These are phyloP conservation scores for Cymbopogon citratus DNA, from an alignment of 176 grass and related monocot species.

Conservation along the genomic window DNA sequence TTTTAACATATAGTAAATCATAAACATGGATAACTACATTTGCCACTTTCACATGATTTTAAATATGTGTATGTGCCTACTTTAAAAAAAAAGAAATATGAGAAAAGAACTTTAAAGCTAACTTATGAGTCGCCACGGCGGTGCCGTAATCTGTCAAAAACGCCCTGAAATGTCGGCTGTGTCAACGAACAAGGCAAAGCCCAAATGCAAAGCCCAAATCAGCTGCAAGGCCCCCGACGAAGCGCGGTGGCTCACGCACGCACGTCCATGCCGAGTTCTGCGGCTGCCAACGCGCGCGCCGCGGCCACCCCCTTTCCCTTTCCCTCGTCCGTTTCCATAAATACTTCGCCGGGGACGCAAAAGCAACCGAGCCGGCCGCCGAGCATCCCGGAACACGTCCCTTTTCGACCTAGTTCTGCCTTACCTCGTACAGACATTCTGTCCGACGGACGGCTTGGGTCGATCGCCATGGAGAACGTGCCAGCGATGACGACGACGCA, in stretches of 20 bases:
- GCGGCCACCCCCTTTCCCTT: background rate
- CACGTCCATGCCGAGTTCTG: background rate
- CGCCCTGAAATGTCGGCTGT: too few species aligned
- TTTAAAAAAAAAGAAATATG: too few species aligned
- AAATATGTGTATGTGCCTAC: too few species aligned
- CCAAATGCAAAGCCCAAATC: too few species aligned
- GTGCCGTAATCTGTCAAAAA: too few species aligned
- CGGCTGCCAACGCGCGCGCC: background rate
- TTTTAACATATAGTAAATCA: too few species aligned
- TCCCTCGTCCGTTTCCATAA: background rate
- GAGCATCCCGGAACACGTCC: background rate
- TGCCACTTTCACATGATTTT: too few species aligned
- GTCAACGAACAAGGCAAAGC: too few species aligned
- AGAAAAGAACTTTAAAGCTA: too few species aligned
- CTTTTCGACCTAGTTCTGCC: background rate
- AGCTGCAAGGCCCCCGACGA: too few species aligned
- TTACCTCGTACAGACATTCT: background rate
- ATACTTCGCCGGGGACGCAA: background rate
- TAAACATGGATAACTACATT: too few species aligned
- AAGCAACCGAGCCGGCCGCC: background rate
- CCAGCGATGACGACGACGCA: background rate
- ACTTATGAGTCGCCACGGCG: too few species aligned
- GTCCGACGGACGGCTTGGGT: background rate
- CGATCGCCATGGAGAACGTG: conserved; percentile 17
- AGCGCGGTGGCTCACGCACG: background rate